These are phyloP conservation scores for Aleurites moluccanus DNA, from an alignment of 441 rosid genomes.

Conservation along the genomic window DNA sequence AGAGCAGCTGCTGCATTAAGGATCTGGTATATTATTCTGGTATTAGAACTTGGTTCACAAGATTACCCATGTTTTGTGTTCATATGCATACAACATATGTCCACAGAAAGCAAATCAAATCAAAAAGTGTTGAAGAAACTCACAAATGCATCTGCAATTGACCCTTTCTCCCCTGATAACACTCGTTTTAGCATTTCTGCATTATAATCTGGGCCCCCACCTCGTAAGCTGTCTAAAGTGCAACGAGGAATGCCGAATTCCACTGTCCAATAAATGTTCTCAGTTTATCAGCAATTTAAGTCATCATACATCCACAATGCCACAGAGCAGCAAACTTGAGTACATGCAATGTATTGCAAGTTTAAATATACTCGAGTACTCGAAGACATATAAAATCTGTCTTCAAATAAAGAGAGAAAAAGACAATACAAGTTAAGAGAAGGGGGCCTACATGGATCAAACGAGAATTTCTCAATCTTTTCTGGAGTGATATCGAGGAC, in stretches of 20 bases:
- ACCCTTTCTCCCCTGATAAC: slow-evolving; percentile 74
- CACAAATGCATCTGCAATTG: slow-evolving; percentile 85
- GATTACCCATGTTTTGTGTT: background rate
- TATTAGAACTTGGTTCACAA: slow-evolving; percentile 17
- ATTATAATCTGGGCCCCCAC: slow-evolving; percentile 80
- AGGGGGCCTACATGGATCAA: slow-evolving; percentile 77
- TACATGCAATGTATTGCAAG: background rate
- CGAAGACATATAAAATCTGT: background rate
- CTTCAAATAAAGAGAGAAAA: background rate
- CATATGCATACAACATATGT: background rate
- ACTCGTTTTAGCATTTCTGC: slow-evolving; percentile 61
- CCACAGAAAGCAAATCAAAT: background rate
- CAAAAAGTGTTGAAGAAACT: slow-evolving; percentile 27
- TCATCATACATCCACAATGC: background rate
- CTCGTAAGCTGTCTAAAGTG: slow-evolving; percentile 66
- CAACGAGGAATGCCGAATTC: slow-evolving; percentile 91
- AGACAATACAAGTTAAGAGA: background rate
- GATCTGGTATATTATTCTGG: slow-evolving; percentile 44
- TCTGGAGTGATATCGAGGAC: slow-evolving; percentile 65
- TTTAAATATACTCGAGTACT: too few relatives aligned
- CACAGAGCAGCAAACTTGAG: background rate
- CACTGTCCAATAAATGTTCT: slow-evolving; percentile 51
- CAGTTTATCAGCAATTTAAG: slow-evolving; percentile 11
- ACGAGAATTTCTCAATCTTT: slow-evolving; percentile 70
- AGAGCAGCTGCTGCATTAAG: slow-evolving; percentile 94